Evolutionary conservation across 371 early-diverging fungal species (phyloP), one percentile per base, ranked within the genome.

Genomic region (Chytridium lagenaria): DNA sequence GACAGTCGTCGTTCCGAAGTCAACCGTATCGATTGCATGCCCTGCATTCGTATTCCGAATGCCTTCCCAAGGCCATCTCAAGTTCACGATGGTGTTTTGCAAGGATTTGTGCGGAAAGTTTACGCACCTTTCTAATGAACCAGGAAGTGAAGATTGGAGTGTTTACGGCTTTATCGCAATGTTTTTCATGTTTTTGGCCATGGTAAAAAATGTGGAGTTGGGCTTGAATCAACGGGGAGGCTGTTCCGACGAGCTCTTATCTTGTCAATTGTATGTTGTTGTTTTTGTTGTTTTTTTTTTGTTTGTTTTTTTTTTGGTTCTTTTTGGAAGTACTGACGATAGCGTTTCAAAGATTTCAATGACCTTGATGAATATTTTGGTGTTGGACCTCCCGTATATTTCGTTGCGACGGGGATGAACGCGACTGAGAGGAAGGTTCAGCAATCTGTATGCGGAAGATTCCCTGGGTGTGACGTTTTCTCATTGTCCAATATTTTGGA

Each of bases 141-240:
- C 55, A 55, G 26, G 55, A 55, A 55, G 55, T 55, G 10, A 55
- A 55, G 26, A 16, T 16, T 55, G 55, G 23, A 55, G 30, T 55
- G 5, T 55, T 55, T 10, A 55, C 55, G 10, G 10, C 23, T 5
- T 55, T 55, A 5, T 55, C 16, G 55, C 23, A 23, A 16, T 55
- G 19, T 55, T 55, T 26, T 55, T 55, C 26, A 26, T 55, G 7
- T 55, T 28, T 28, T 26, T 55, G 10, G 55, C 55, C 26, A 16
- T 55, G 30, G 7, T 28, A 28, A 55, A 26, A 55, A 28, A 28
- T 26, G 55, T 55, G 23, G 55, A 55, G 26, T 26, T 55, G 30
- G 55, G 55, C 23, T 26, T 55, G 16, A 55, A 55, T 55, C 55
- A 55, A 26, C 55, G n/a, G 55, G 7, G 55, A 55, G 26, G 55